Conservation (phyloP, 2,329 filamentous ascomycete genomes). For the Colletotrichum shisoi region DNA sequence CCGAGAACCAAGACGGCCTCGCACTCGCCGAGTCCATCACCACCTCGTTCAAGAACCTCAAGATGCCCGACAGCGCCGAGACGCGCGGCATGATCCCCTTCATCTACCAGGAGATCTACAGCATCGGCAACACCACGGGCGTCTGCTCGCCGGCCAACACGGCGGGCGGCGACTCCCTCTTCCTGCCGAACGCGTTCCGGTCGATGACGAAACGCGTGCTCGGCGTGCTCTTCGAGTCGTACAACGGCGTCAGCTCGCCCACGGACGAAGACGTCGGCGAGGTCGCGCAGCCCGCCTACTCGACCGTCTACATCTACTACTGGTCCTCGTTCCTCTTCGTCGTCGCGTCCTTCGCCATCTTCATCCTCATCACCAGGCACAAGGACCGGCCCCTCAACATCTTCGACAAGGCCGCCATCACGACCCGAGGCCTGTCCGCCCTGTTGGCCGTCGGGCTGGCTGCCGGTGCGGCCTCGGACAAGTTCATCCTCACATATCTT, state of each 20-base stretch:
- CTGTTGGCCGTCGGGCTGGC: slow-evolving; percentile 26
- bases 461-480: slow-evolving; percentile 23
- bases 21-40: slow-evolving; percentile 10
- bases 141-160: slow-evolving; percentile 19
- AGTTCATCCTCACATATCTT: slow-evolving; percentile 29
- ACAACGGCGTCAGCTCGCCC: slow-evolving; percentile 19
- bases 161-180: slow-evolving; percentile 4
- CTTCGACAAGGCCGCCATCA: slow-evolving; percentile 28
- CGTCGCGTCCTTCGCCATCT: slow-evolving; percentile 25
- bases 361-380: slow-evolving; percentile 33
- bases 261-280: slow-evolving; percentile 16
- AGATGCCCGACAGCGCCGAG: slow-evolving; percentile 28
- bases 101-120: slow-evolving; percentile 28
- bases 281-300: slow-evolving; percentile 26
- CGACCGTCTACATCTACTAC: slow-evolving; percentile 35
- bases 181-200: slow-evolving; percentile 9
- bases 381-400: slow-evolving; percentile 33
- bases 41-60: slow-evolving; percentile 20
- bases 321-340: slow-evolving; percentile 32
- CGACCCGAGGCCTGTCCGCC: slow-evolving; percentile 13
- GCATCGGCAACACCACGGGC: slow-evolving; percentile 27
- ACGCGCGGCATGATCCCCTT: slow-evolving; percentile 6
- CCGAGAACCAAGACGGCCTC: slow-evolving; percentile 25
- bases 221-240: slow-evolving; percentile 27
- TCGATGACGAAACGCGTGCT: slow-evolving; percentile 19